Percentiles rank a stretch among this genome's conserved stretches.
Conservation (phyloP, 345 rosid genomes). For the Linum tenue region DNA sequence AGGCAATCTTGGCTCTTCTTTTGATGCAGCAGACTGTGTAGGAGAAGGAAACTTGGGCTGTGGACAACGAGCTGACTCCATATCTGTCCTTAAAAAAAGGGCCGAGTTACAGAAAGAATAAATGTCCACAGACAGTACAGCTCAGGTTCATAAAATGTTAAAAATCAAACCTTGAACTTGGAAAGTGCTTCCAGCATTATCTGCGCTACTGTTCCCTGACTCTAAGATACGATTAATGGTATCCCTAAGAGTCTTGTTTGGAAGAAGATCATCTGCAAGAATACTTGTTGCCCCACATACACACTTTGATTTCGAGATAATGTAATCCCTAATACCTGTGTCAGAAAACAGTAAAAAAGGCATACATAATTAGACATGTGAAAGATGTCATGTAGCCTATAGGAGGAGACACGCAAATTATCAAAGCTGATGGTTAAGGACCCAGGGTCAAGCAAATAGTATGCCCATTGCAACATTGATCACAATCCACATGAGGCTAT, state of each 20-base stretch:
- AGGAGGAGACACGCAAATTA: too few relatives aligned
- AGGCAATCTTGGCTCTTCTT: constrained; percentile 43
- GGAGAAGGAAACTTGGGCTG: constrained; percentile 73
- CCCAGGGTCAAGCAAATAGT: too few relatives aligned
- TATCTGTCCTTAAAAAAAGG: constrained; percentile 35
- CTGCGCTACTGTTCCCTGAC: constrained; percentile 82
- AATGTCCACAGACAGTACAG: not conserved
- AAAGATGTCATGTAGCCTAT: not conserved
- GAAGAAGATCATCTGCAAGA: constrained; percentile 94
- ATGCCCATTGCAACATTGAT: too few relatives aligned
- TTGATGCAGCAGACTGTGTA: constrained; percentile 59
- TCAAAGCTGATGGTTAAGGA: too few relatives aligned
- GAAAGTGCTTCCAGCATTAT: constrained; percentile 64
- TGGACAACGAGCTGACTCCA: constrained; percentile 69
- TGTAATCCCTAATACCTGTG: constrained; percentile 79
- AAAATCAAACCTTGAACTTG: constrained; percentile 76
- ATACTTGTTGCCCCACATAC: constrained; percentile 77
- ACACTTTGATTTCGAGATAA: constrained; percentile 67
- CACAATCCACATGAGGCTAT: too few relatives aligned
- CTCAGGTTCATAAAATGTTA: not conserved
- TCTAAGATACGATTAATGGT: constrained; percentile 87
- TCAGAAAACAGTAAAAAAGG: not conserved
- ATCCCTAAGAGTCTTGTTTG: constrained; percentile 90
- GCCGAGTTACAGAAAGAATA: not conserved
- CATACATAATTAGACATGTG: not conserved